These are phyloP conservation scores for Amanita phalloides DNA, from an alignment of 768 basidiomycete species.

Conservation along the genomic window DNA sequence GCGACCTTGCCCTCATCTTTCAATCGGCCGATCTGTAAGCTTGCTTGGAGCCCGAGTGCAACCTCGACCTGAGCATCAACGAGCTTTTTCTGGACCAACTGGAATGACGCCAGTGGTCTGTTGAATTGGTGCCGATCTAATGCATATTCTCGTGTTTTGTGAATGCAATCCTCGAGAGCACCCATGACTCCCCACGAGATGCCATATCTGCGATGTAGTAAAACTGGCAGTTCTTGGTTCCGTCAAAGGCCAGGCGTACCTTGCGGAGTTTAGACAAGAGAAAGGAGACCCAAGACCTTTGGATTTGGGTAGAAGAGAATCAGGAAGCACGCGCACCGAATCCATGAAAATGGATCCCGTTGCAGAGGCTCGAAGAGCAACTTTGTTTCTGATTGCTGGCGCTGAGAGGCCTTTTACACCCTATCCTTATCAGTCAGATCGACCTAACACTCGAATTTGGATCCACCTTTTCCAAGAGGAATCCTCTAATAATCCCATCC, in stretches of 20 bases:
- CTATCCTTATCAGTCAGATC: slow-evolving; percentile 23
- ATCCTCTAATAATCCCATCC: slow-evolving; percentile 86
- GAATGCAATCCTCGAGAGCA: slow-evolving; percentile 84
- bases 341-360: slow-evolving; percentile 92
- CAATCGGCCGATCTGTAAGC: slow-evolving; percentile 73
- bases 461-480: slow-evolving; percentile 68
- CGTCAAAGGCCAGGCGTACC: slow-evolving; percentile 24
- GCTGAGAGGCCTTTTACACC: slow-evolving; percentile 74
- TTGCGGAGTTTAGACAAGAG: slow-evolving; percentile 85
- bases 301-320: slow-evolving; percentile 67
- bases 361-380: slow-evolving; percentile 77
- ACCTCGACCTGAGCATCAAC: slow-evolving; percentile 88
- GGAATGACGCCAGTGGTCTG: slow-evolving; percentile 86
- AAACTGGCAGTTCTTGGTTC: slow-evolving; percentile 4
- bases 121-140: slow-evolving; percentile 87
- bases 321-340: slow-evolving; percentile 65
- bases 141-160: slow-evolving; percentile 69
- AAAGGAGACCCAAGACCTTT: slow-evolving; percentile 79
- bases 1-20: slow-evolving; percentile 68
- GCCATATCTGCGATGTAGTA: slow-evolving; percentile 41
- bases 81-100: slow-evolving; percentile 96
- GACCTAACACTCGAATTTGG: neutral
- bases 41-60: slow-evolving; percentile 66
- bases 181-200: slow-evolving; percentile 97
- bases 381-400: slow-evolving; percentile 86